Percentiles rank a stretch among this genome's conserved stretches.
phyloP scores from a whole-genome alignment of 2,329 filamentous ascomycete species.

The Grosmannia penicillata region DNA sequence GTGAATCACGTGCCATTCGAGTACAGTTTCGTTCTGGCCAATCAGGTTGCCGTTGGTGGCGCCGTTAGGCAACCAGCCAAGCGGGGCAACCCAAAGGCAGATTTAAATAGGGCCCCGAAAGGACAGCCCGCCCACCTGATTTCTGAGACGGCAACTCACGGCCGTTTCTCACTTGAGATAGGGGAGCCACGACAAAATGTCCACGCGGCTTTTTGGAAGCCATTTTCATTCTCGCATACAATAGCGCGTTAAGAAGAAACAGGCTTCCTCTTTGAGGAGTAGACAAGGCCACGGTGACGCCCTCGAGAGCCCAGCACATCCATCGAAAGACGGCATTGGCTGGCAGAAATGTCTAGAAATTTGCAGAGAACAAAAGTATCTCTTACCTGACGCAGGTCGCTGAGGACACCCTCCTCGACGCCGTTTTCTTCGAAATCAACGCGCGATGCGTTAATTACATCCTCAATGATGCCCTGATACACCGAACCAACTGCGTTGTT shows the following conservation, averaged over 20 bases:
- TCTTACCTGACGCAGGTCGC: slow-evolving; percentile 78
- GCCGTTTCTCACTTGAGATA: slow-evolving; percentile 1
- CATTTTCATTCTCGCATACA: too few relatives aligned
- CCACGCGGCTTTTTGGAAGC: too few relatives aligned
- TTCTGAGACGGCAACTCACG: neutral
- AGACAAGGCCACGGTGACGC: too few relatives aligned
- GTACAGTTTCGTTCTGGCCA: too few relatives aligned
- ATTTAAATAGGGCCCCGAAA: slow-evolving; percentile 6
- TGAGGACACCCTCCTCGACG: slow-evolving; percentile 72
- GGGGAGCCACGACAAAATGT: neutral
- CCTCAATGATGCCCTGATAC: slow-evolving; percentile 64
- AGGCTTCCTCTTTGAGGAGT: too few relatives aligned
- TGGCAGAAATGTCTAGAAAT: too few relatives aligned
- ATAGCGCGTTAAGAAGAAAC: neutral
- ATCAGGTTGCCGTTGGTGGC: too few relatives aligned
- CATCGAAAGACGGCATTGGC: too few relatives aligned
- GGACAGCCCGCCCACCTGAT: slow-evolving; percentile 1
- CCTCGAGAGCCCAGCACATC: too few relatives aligned
- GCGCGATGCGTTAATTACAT: slow-evolving; percentile 82
- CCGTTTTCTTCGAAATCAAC: slow-evolving; percentile 96
- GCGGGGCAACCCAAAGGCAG: slow-evolving; percentile 15
- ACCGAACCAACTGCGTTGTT: slow-evolving; percentile 55
- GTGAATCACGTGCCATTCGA: too few relatives aligned
- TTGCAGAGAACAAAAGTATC: neutral
- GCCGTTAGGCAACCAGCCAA: slow-evolving; percentile 2